Evolutionary conservation across 2,329 filamentous ascomycete genomes (phyloP).

Genomic region (Fusarium sp.): DNA sequence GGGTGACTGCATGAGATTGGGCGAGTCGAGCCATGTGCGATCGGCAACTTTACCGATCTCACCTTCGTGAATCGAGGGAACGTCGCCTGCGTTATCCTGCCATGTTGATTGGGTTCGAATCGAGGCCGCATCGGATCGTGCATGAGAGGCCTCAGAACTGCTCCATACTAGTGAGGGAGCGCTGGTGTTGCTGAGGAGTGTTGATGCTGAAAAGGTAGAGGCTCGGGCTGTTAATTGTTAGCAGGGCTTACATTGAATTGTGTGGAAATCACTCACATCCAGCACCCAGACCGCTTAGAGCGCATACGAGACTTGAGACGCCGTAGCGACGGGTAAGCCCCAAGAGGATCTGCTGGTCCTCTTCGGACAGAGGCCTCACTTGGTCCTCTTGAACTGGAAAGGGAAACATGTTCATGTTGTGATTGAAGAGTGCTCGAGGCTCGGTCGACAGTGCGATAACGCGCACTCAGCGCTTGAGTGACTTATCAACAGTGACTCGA

Average conservation of each 20-base stretch:
- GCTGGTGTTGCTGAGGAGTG: conserved; percentile 53
- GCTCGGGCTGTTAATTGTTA: conserved; percentile 48
- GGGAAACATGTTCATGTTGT: conserved; percentile 47
- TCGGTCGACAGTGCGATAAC: conserved; percentile 30
- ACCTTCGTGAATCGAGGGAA: conserved; percentile 48
- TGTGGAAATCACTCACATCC: conserved; percentile 47
- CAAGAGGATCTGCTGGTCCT: conserved; percentile 52
- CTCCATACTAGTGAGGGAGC: conserved; percentile 55
- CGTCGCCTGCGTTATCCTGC: conserved; percentile 48
- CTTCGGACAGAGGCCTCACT: conserved; percentile 50
- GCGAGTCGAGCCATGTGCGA: conserved; percentile 54
- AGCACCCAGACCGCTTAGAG: conserved; percentile 48
- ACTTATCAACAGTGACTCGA: conserved; percentile 13
- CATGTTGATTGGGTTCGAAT: conserved; percentile 53
- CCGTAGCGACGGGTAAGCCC: conserved; percentile 52
- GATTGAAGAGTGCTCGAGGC: conserved; percentile 17
- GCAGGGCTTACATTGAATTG: not conserved
- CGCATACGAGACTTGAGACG: conserved; percentile 50
- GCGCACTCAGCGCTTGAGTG: conserved; percentile 40
- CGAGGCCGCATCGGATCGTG: conserved; percentile 52
- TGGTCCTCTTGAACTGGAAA: conserved; percentile 49
- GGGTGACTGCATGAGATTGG: conserved; percentile 50
- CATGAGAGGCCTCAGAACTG: conserved; percentile 53
- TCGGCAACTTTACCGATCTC: conserved; percentile 49
- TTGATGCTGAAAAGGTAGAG: conserved; percentile 53